These are phyloP conservation scores for Trypanosoma vivax DNA, from an alignment of 208 protist species.

Conservation along the genomic window DNA sequence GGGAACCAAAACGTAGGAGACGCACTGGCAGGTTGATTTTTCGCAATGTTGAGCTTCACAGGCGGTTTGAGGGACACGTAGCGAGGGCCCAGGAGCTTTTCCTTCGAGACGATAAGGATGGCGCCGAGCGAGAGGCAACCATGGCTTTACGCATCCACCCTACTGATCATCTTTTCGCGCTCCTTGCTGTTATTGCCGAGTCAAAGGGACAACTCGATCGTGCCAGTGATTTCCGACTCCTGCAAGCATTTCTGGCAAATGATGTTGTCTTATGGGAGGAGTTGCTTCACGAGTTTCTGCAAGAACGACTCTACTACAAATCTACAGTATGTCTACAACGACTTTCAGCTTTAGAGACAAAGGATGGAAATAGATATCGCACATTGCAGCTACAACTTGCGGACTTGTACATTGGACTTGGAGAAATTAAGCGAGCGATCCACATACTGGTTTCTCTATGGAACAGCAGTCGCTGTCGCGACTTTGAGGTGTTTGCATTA, in stretches of 20 bases:
- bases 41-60: slow-evolving; percentile 34
- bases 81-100: slow-evolving; percentile 61
- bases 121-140: slow-evolving; percentile 58
- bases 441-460: slow-evolving; percentile 69
- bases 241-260: slow-evolving; percentile 80
- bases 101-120: slow-evolving; percentile 41
- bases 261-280: slow-evolving; percentile 80
- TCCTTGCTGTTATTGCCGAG: slow-evolving; percentile 77
- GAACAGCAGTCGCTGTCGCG: slow-evolving; percentile 63
- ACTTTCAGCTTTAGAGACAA: slow-evolving; percentile 59
- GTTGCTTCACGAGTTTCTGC: slow-evolving; percentile 79
- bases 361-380: slow-evolving; percentile 48
- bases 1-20: slow-evolving; percentile 10
- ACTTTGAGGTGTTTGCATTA: slow-evolving; percentile 87
- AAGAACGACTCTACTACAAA: slow-evolving; percentile 78
- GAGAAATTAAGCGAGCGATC: slow-evolving; percentile 63
- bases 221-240: slow-evolving; percentile 78
- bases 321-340: slow-evolving; percentile 81
- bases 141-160: slow-evolving; percentile 72
- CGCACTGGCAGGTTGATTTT: slow-evolving; percentile 24
- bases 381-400: slow-evolving; percentile 78
- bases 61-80: slow-evolving; percentile 58
- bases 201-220: slow-evolving; percentile 74
- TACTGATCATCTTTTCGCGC: slow-evolving; percentile 72
- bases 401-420: slow-evolving; percentile 80